Evolutionary conservation across 768 basidiomycete species (phyloP), one percentile per base, ranked within the genome.

Genomic region (Tricholoma furcatifolium): DNA sequence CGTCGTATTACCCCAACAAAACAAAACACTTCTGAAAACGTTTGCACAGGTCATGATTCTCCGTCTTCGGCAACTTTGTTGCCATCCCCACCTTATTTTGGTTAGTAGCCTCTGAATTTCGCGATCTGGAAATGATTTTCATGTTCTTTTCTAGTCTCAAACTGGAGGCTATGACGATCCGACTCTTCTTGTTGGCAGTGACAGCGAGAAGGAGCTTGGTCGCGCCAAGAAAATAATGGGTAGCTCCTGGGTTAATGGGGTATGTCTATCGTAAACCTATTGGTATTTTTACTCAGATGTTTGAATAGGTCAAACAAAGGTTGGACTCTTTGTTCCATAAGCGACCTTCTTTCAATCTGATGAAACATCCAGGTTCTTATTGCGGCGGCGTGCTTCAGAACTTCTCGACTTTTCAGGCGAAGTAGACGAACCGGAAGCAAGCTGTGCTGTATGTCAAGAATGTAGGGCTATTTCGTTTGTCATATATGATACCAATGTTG

Each of bases 21-120:
- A n/a, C 15, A 21, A n/a, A n/a, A n/a, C 4, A 23, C 36, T 51
- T 38, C 12, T 47, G 38, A 48, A 15, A 24, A 27, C 34, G 7
- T 20, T 5, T 38, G 15, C 35, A 35, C 12, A 59, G 74, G 83
- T 88, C 20, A 76, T 91, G 79, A 85, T 92, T 17, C 74, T 91
- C 31, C 84, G 89, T 6, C 70, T 93, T 36, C 77, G 88, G 4
- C 89, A 91, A 61, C 69, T 91, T 0, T 88, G 85, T 61, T 81
- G 81, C 57, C 88, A 89, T 63, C 88, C 88, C 0, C 72, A 84
- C 60, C 78, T 91, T 4, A 83, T 88, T 38, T 71, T 88, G 36
- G 85, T 85, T 46, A 30, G 78, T 63, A 6, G 6, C 56, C 61
- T 15, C 15, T 41, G 42, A 36, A 54, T 40, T 21, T 24, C n/a